Conservation (phyloP, 2,329 filamentous ascomycete genomes). For the Pyrenochaeta sp. region DNA sequence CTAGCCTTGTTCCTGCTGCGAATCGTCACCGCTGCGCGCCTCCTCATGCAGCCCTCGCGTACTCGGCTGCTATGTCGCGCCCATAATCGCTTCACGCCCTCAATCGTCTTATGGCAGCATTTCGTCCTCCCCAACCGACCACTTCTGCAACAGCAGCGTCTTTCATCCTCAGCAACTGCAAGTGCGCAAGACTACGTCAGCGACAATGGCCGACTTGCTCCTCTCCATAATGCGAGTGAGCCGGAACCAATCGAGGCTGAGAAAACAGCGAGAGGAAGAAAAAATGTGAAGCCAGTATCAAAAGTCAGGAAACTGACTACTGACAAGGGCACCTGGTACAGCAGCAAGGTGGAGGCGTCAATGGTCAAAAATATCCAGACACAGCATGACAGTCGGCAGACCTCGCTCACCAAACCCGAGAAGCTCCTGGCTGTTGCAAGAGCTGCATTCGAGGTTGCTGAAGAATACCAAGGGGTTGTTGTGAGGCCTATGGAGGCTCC, state of each 20-base stretch:
- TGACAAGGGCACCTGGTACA: conserved; percentile 3
- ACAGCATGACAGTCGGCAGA: background rate
- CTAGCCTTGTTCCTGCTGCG: background rate
- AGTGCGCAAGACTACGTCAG: conserved; percentile 4
- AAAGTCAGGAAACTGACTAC: conserved; percentile 6
- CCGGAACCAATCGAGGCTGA: background rate
- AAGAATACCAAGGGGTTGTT: conserved; percentile 29
- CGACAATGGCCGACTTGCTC: background rate
- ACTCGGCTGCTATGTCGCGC: conserved; percentile 42
- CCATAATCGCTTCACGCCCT: conserved; percentile 42
- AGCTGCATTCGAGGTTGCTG: conserved; percentile 12
- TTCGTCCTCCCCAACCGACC: conserved; percentile 33
- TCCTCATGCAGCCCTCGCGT: conserved; percentile 37
- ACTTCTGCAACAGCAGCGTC: conserved; percentile 22
- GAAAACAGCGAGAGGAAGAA: background rate
- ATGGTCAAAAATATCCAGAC: conserved; percentile 6
- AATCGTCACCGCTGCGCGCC: conserved; percentile 13
- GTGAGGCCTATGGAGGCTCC: conserved; percentile 18
- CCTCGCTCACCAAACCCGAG: conserved; percentile 1
- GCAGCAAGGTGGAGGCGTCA: conserved; percentile 4
- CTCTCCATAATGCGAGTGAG: background rate
- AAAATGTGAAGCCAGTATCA: background rate
- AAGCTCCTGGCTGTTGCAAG: conserved; percentile 14
- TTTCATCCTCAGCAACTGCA: conserved; percentile 24
- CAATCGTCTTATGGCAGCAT: conserved; percentile 44